These are phyloP conservation scores for Gaertneriomyces sp. DNA, from an alignment of 192 early-diverging fungal genomes.

Conservation along the genomic window DNA sequence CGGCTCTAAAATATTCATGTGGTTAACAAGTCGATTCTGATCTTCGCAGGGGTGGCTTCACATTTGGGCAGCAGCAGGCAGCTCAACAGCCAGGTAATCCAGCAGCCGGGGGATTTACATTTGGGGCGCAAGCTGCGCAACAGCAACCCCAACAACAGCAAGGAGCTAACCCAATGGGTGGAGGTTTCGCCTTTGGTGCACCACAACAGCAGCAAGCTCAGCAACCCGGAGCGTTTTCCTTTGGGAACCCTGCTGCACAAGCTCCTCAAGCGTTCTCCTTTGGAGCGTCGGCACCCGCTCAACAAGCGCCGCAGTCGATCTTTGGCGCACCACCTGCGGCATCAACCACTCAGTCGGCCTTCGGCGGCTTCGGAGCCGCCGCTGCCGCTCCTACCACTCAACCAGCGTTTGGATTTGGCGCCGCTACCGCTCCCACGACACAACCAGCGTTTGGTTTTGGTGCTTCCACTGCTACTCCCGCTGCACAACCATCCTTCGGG, in stretches of 20 bases:
- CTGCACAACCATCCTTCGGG: too few species aligned
- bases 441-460: neutral
- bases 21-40: neutral
- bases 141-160: neutral
- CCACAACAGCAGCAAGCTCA: neutral
- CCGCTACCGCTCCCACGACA: neutral
- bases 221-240: neutral
- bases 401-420: neutral
- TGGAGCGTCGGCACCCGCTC: neutral
- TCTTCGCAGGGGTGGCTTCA: neutral
- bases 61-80: neutral
- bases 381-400: neutral
- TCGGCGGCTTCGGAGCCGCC: neutral
- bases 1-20: neutral
- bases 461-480: too few species aligned
- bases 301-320: neutral
- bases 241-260: constrained; percentile 1
- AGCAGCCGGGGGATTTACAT: neutral
- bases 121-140: neutral
- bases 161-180: neutral
- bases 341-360: neutral
- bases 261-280: neutral
- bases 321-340: neutral
- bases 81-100: neutral
- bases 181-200: neutral